Base-by-base conservation (phyloP, 345 rosid species). In the Noccaea caerulescens region DNA sequence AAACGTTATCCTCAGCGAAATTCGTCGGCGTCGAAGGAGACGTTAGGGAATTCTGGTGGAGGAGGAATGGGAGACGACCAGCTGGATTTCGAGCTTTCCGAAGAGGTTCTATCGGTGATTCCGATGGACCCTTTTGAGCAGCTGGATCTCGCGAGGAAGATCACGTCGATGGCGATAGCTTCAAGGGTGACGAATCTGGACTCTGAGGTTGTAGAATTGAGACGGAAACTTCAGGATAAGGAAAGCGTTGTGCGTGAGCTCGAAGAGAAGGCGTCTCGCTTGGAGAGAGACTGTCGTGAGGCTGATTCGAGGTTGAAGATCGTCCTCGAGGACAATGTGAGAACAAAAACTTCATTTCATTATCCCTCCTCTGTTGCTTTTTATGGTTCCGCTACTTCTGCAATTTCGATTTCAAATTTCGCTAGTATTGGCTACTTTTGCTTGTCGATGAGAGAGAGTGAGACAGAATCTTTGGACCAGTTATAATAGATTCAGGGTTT, bases 61-160 rank as follows among this genome's bases (percentile, higher is more conserved):
- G 82, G 51, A 55, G 66, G 8, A 59, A 68, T 75, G 73, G 78
- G 78, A 75, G 82, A 79, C 2, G 85, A 69, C 7, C 82, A 72
- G 59, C 77, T 84, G 6, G 92, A 88, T 79, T 88, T 94, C 71
- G 75, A 81, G 34, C 71, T 94, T 9, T 61, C 93, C 44, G 93
- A 94, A 12, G 95, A 86, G 80, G 70, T 94, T 36, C 73, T 91
- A 58, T 85, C 95, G 33, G 92, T 88, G 73, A 89, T 94, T 36
- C 97, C 99, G 56, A 65, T 88, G 66, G 97, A 94, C 42, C 96
- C 97, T 23, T 91, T 85, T 73, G 97, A 91, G 57, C 95, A 94
- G 82, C 82, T 94, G 83, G 97, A 94, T 88, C 89, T 94, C 72
- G 99, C 99, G 47, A 90, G 96, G 64, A 91, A 89, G 88, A 94